A percentile compares a stretch with the other conserved stretches of the same genome.
phyloP scores from a whole-genome alignment of 768 basidiomycete species.

The Trametes maxima region DNA sequence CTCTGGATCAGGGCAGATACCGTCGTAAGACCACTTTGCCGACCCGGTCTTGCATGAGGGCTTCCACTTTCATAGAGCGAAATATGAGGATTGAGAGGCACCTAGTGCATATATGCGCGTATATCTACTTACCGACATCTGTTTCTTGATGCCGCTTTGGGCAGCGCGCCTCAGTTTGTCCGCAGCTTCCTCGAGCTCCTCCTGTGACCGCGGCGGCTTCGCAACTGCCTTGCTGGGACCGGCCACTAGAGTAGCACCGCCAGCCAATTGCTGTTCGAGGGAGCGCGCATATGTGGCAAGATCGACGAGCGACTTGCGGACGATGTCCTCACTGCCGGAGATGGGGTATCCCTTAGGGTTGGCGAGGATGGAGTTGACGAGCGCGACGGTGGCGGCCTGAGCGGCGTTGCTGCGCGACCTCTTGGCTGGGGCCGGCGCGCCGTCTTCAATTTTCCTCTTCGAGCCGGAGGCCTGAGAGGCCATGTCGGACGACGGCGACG shows the following conservation, averaged over 20 bases:
- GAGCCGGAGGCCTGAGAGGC: background rate
- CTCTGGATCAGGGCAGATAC: slow-evolving; percentile 48
- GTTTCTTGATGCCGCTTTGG: slow-evolving; percentile 52
- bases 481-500: background rate
- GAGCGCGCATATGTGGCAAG: slow-evolving; percentile 38
- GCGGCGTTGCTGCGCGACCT: slow-evolving; percentile 31
- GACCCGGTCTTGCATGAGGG: slow-evolving; percentile 48
- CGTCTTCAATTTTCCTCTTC: slow-evolving; percentile 44
- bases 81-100: background rate
- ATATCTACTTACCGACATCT: slow-evolving; percentile 43
- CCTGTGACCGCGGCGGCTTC: slow-evolving; percentile 37
- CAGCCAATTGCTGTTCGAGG: slow-evolving; percentile 31
- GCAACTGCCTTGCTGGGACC: slow-evolving; percentile 3
- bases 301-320: slow-evolving; percentile 32
- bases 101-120: background rate
- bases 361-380: slow-evolving; percentile 43
- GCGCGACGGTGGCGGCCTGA: slow-evolving; percentile 38
- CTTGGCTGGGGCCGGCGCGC: slow-evolving; percentile 29
- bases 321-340: slow-evolving; percentile 37
- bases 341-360: slow-evolving; percentile 40
- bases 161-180: slow-evolving; percentile 49
- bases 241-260: background rate
- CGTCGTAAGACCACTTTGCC: slow-evolving; percentile 55
- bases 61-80: slow-evolving; percentile 45
- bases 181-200: slow-evolving; percentile 44